These are phyloP conservation scores for Aspergillus persii DNA, from an alignment of 2,329 filamentous ascomycete species.

Conservation along the genomic window DNA sequence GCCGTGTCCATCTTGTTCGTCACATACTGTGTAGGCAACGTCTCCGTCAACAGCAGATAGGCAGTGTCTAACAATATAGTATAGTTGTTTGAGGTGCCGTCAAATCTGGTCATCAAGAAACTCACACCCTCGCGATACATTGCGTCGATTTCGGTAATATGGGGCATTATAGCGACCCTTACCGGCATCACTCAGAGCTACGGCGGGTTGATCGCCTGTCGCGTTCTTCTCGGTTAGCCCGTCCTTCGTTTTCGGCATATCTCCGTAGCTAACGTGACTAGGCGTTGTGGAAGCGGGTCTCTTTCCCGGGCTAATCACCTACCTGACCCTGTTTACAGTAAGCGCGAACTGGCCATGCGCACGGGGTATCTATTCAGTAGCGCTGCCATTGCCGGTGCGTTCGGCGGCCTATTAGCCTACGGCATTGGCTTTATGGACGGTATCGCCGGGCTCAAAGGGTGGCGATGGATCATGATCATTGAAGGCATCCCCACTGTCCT, in stretches of 20 bases:
- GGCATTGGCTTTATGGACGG: slow-evolving; percentile 73
- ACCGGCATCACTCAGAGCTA: slow-evolving; percentile 68
- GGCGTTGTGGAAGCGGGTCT: slow-evolving; percentile 68
- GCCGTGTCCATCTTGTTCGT: slow-evolving; percentile 67
- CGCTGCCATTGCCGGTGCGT: slow-evolving; percentile 68
- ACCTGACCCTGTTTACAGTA: slow-evolving; percentile 74
- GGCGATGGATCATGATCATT: slow-evolving; percentile 67
- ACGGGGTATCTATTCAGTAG: slow-evolving; percentile 67
- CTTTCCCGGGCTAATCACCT: slow-evolving; percentile 66
- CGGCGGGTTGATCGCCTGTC: slow-evolving; percentile 64
- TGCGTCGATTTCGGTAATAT: slow-evolving; percentile 59
- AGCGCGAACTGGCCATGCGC: slow-evolving; percentile 67
- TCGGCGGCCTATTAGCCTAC: slow-evolving; percentile 71
- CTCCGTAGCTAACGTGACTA: slow-evolving; percentile 3
- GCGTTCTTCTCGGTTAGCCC: slow-evolving; percentile 55
- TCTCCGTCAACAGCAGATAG: background rate
- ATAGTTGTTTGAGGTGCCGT: slow-evolving; percentile 60
- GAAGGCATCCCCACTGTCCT: slow-evolving; percentile 59
- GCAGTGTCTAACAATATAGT: slow-evolving; percentile 9
- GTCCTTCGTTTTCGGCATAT: too few relatives aligned
- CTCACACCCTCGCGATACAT: slow-evolving; percentile 61
- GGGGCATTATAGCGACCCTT: slow-evolving; percentile 46
- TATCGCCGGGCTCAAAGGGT: slow-evolving; percentile 60
- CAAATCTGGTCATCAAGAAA: slow-evolving; percentile 63
- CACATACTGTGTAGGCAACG: slow-evolving; percentile 53